Percentiles rank a stretch among this genome's conserved stretches.
These are phyloP conservation scores for Ballota nigra DNA, from an alignment of 257 asterid genomes.

Conservation along the genomic window DNA sequence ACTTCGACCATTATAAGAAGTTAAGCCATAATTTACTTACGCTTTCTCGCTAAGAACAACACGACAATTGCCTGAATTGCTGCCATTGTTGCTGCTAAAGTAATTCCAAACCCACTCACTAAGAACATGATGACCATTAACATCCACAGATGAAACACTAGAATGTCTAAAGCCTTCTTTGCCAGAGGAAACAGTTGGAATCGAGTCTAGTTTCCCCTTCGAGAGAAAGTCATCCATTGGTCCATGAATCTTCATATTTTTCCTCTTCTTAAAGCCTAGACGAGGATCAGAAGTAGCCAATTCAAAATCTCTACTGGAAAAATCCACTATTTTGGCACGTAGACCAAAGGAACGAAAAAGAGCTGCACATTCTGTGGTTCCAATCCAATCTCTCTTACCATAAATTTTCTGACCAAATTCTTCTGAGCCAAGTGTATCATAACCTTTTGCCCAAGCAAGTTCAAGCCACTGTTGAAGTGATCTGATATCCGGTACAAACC, in stretches of 20 bases:
- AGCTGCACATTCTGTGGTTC: conserved; percentile 92
- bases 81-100: conserved; percentile 46
- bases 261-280: conserved; percentile 30
- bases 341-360: conserved; percentile 84
- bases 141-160: conserved; percentile 28
- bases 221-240: conserved; percentile 77
- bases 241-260: conserved; percentile 51
- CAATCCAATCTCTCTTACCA: conserved; percentile 80
- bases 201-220: conserved; percentile 35
- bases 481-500: conserved; percentile 69
- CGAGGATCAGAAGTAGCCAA: conserved; percentile 10
- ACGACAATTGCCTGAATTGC: conserved; percentile 36
- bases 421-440: conserved; percentile 61
- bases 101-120: conserved; percentile 88
- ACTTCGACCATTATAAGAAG: not conserved
- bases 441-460: conserved; percentile 83
- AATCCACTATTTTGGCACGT: conserved; percentile 81
- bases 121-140: conserved; percentile 55
- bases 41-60: conserved; percentile 69
- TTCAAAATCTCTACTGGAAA: conserved; percentile 42
- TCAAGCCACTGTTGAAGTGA: conserved; percentile 88
- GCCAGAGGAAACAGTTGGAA: conserved; percentile 25
- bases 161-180: conserved; percentile 21
- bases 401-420: conserved; percentile 58
- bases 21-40: conserved; percentile 44